A percentile compares a stretch with the other conserved stretches of the same genome.
phyloP scores from a whole-genome alignment of 768 basidiomycete species.

The Royoungia palumana region DNA sequence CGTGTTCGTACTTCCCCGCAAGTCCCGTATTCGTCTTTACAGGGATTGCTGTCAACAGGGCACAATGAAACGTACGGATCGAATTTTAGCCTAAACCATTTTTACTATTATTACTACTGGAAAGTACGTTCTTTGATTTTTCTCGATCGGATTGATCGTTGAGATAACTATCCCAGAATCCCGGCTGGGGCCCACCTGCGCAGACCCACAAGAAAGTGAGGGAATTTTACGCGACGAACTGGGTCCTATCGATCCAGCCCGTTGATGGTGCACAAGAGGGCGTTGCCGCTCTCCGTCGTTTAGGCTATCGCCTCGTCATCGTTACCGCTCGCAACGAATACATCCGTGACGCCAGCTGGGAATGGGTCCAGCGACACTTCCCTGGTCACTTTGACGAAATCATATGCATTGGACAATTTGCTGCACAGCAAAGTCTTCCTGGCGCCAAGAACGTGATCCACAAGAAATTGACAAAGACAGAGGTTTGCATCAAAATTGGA shows the following conservation, averaged over 20 bases:
- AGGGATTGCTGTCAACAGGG: slow-evolving; percentile 40
- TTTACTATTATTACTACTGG: slow-evolving; percentile 78
- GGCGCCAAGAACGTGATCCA: slow-evolving; percentile 34
- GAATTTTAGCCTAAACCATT: slow-evolving; percentile 48
- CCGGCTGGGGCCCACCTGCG: slow-evolving; percentile 57
- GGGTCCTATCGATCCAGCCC: slow-evolving; percentile 45
- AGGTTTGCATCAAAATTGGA: slow-evolving; percentile 61
- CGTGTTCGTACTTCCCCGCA: slow-evolving; percentile 39
- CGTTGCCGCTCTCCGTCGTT: slow-evolving; percentile 47
- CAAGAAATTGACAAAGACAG: slow-evolving; percentile 67
- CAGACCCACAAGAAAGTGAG: slow-evolving; percentile 59
- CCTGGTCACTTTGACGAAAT: slow-evolving; percentile 60
- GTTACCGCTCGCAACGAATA: slow-evolving; percentile 69
- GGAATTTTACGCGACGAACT: slow-evolving; percentile 53
- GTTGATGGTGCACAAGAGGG: slow-evolving; percentile 63
- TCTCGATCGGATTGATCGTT: neutral
- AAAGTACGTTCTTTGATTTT: slow-evolving; percentile 40
- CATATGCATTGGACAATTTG: slow-evolving; percentile 75
- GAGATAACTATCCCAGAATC: slow-evolving; percentile 34
- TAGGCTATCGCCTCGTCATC: slow-evolving; percentile 69
- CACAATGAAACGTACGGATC: slow-evolving; percentile 61
- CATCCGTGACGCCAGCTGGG: slow-evolving; percentile 55
- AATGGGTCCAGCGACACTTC: slow-evolving; percentile 65
- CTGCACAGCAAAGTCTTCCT: slow-evolving; percentile 37
- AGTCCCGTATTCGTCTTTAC: neutral